Percentiles rank a stretch among this genome's conserved stretches.
Evolutionary conservation across 345 rosid genomes (phyloP).

Genomic region (Populus alba): DNA sequence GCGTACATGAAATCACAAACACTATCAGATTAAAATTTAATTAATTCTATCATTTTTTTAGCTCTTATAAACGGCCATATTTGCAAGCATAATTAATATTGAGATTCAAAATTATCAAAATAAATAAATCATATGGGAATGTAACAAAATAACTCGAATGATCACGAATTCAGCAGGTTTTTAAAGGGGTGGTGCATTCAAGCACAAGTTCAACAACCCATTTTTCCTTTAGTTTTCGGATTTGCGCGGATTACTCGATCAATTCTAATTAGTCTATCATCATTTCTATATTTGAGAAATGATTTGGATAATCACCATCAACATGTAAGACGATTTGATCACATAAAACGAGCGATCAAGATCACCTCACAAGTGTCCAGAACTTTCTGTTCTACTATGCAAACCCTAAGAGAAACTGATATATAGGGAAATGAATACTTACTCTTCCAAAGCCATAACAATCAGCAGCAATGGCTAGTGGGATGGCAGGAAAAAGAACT

Average conservation of each 20-base stretch:
- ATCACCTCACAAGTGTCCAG: not conserved
- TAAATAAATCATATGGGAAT: not conserved
- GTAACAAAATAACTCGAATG: not conserved
- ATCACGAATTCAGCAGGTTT: not conserved
- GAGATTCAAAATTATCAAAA: not conserved
- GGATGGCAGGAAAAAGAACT: constrained; percentile 72
- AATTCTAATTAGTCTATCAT: not conserved
- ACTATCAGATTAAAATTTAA: not conserved
- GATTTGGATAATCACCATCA: not conserved
- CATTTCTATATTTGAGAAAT: not conserved
- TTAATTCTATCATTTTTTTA: not conserved
- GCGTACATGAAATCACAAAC: constrained; percentile 19
- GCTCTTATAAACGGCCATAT: not conserved
- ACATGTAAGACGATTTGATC: not conserved
- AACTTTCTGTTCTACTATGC: not conserved
- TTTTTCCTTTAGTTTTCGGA: not conserved
- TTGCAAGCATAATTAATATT: not conserved
- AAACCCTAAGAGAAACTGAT: not conserved
- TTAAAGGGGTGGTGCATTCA: not conserved
- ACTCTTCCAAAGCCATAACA: constrained; percentile 57
- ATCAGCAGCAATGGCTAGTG: constrained; percentile 64
- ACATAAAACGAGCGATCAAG: not conserved
- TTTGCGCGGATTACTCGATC: not conserved
- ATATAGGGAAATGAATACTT: constrained; percentile 1
- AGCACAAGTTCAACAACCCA: not conserved